phyloP scores from a whole-genome alignment of 805 yeast genomes.

The Ogataea degrootiae region DNA sequence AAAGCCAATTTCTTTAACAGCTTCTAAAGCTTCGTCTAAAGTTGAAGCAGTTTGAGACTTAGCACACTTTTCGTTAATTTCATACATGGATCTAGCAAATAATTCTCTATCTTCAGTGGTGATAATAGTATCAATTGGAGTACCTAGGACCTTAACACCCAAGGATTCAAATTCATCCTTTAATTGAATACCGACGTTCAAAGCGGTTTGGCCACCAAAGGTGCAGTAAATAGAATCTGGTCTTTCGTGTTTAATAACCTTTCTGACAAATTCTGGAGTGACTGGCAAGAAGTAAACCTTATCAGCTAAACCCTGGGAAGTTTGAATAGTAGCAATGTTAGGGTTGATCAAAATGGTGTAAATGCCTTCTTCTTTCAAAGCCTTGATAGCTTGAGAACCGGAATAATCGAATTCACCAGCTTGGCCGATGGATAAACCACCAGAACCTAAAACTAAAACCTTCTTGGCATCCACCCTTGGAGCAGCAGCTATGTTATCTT shows the following conservation, averaged over 20 bases:
- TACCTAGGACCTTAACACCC: constrained; percentile 95
- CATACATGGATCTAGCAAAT: constrained; percentile 91
- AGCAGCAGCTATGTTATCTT: constrained; percentile 67
- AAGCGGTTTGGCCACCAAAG: constrained; percentile 98
- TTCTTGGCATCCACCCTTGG: constrained; percentile 85
- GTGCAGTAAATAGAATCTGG: constrained; percentile 97
- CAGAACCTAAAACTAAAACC: constrained; percentile 92
- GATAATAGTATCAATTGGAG: constrained; percentile 91
- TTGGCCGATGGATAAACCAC: constrained; percentile 97
- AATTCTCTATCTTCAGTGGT: constrained; percentile 98
- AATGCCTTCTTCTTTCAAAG: constrained; percentile 95
- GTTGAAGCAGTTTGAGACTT: constrained; percentile 79
- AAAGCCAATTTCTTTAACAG: constrained; percentile 83
- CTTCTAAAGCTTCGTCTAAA: constrained; percentile 76
- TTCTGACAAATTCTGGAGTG: constrained; percentile 91
- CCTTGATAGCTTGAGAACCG: constrained; percentile 98
- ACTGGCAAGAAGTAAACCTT: constrained; percentile 98
- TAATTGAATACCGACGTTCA: constrained; percentile 90
- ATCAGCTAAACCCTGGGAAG: constrained; percentile 96
- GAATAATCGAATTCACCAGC: constrained; percentile 99
- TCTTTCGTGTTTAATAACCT: constrained; percentile 89
- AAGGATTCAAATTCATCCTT: constrained; percentile 91
- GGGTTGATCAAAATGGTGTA: constrained; percentile 95
- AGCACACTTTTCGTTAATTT: constrained; percentile 94
- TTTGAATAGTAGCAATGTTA: constrained; percentile 97